Evolutionary conservation across 2,329 filamentous ascomycete genomes (phyloP), one percentile per base, ranked within the genome.

Genomic region (Colletotrichum siamense): DNA sequence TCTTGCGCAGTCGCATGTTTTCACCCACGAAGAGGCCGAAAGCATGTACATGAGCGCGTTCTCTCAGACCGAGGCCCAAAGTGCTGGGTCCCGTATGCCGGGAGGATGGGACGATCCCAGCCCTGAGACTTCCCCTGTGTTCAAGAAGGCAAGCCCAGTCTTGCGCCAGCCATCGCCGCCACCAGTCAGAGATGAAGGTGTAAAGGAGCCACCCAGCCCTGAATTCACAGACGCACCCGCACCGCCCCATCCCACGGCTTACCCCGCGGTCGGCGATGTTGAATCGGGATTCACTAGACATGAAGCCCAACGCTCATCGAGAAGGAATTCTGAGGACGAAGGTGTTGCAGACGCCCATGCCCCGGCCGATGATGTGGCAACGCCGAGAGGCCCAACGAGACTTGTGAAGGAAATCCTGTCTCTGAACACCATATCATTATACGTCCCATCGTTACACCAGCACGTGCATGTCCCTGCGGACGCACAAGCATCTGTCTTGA

Each of bases 1-100:
- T 76, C 85, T 94, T 24, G 84, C 90, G 5, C 86, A 91, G 77
- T 96, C 95, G 7, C 93, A 91, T 55, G 81, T 96, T 2, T 96
- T 94, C 81, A 95, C 91, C 44, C 94, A 95, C 75, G 94, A 95
- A 77, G 94, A 96, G 77, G 95, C 94, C 0, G 93, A 95, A 81
- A 97, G 95, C 82, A 95, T 98, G 93, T 98, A 97, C 80, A 93
- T 96, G 92, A 96, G 92, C 77, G 92, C 92, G 2, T 90, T 94
- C 68, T 93, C 92, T 3, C 85, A 89, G 30, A 82, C 84, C 3
- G 82, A 85, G 39, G 81, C 82, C 3, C 82, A 84, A 12, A 81
- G 80, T 55, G 49, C 82, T 22, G 80, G 67, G 18, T 79, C 79
- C 24, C 77, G 80, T 5, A 91, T 92, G 87, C 90, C 90, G 3